Base-by-base conservation (phyloP, 2,329 filamentous ascomycete genomes). In the Stagonosporopsis tanaceti region DNA sequence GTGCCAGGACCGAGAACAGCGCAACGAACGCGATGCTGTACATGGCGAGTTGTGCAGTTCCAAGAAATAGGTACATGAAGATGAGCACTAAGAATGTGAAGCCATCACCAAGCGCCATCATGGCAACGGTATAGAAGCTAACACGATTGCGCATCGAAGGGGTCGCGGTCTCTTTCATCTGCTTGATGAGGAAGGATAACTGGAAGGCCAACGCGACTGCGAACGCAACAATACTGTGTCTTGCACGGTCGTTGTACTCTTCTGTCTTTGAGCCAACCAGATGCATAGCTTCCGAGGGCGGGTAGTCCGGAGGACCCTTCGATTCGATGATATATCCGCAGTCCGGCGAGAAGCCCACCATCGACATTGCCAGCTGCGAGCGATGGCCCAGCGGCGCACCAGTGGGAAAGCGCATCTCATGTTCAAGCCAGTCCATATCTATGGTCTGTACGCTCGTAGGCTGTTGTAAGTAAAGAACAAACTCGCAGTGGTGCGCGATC, bases 401-500 rank as follows among this genome's bases (percentile, higher is more conserved):
- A 38, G 82, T 83, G 1, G 87, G 87, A 53, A 81, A 85, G 40
- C 85, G 79, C 17, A 89, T 74, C 63, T 89, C 87, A 34, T 81
- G 71, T 63, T 89, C 87, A 17, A 88, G 80, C 65, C 79, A 80
- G 30, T 80, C 74, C 48, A 86, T 72, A 28, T 81, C 64, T 5
- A 67, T 44, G 22, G 68, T 60, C 24, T 67, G 70, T n/a, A 61
- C 64, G 24, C 53, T 62, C 11, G 63, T 62, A 3, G 61, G 58
- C 38, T 94, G 83, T 73, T 98, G 95, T 28, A 94, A 80, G 75
- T 93, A 98, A 52, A 96, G 80, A 47, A 99, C 80, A 70, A 92
- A 92, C 76, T 99, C 95, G 81, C 95, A 99, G 66, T 91, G 90
- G 65, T 91, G 90, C 0, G 92, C 92, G 32, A 84, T 77, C 17